Percentiles rank a stretch among this genome's conserved stretches.
phyloP scores from a whole-genome alignment of 202 grass and related monocot species.

The Miscanthus sacchariflorus region DNA sequence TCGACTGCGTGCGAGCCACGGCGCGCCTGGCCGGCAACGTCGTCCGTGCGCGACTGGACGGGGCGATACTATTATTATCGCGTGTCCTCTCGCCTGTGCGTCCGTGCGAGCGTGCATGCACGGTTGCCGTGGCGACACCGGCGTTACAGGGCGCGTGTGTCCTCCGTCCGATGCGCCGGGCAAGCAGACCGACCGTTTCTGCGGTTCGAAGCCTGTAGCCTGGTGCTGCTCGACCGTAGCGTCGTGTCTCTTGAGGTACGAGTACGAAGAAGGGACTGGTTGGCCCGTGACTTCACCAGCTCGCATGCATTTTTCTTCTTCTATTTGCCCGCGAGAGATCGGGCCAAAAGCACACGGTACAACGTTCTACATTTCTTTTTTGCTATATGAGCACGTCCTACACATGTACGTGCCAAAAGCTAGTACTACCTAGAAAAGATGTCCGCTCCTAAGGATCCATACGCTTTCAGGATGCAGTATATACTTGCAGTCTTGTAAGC shows the following conservation, averaged over 20 bases:
- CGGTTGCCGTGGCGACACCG: conserved; percentile 63
- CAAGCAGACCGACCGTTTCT: conserved; percentile 38
- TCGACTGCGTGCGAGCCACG: conserved; percentile 54
- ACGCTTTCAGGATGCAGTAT: not conserved
- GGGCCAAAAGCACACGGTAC: not conserved
- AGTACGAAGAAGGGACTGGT: not conserved
- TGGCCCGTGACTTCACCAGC: conserved; percentile 39
- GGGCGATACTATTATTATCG: not conserved
- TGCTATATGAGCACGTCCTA: not conserved
- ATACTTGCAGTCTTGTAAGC: not conserved
- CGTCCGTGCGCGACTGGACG: conserved; percentile 44
- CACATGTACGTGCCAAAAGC: not conserved
- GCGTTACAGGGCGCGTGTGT: conserved; percentile 3
- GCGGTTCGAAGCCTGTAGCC: conserved; percentile 3
- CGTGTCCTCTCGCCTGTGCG: conserved; percentile 23
- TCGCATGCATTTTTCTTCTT: not conserved
- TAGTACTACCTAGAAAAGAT: not conserved
- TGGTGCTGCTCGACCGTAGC: conserved; percentile 13
- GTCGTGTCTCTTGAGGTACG: conserved; percentile 4
- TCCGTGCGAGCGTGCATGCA: conserved; percentile 23
- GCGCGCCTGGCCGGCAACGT: conserved; percentile 19
- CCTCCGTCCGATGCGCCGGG: conserved; percentile 44
- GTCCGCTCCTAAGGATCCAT: not conserved
- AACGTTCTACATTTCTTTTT: too few species aligned
- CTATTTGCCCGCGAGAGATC: not conserved